Evolutionary conservation across 352 stramenopile genomes (phyloP), one percentile per base, ranked within the genome.

Genomic region (Globisporangium cederbergense): DNA sequence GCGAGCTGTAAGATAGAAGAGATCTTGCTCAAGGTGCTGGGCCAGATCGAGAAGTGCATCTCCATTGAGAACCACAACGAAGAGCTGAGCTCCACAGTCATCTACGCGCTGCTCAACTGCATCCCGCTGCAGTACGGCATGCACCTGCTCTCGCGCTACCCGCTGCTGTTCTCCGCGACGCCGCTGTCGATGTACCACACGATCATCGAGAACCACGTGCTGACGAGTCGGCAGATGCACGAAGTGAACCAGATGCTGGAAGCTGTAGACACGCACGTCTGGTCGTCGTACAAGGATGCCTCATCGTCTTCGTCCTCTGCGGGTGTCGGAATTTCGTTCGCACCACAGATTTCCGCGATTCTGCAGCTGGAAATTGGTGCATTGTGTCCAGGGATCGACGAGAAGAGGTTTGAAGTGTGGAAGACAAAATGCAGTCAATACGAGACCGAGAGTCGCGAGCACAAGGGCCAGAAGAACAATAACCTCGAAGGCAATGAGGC

Each of bases 191-290:
- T 88, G 59, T 95, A 95, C 63, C 83, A 91, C 65, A 87, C 78
- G 14, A 89, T 93, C 56, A 72, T 95, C 16, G 83, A 91, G 60
- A 76, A 77, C 8, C 77, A 91, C 59, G 73, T 87, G 10, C 73
- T 96, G 1, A 88, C 69, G 16, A 73, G 89, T 54, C 79, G 77
- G 22, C 84, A 93, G 58, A 76, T 80, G 9, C 62, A 88, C 52
- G 78, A 92, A 52, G 74, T 93, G 16, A 69, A 77, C 36, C 78
- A 82, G 42, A 88, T 93, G 67, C 72, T 96, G 20, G 88, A 96
- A 62, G 79, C 81, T 34, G 82, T 94, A 36, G 86, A 95, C 58
- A 91, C 86, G 4, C 87, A 92, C 32, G 75, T 91, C 2, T 96
- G 88, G 86, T 75, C 78, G 16, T 83, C 86, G 2, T 93, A 90